Conservation (phyloP, 768 basidiomycete genomes). For the Hericium erinaceus region DNA sequence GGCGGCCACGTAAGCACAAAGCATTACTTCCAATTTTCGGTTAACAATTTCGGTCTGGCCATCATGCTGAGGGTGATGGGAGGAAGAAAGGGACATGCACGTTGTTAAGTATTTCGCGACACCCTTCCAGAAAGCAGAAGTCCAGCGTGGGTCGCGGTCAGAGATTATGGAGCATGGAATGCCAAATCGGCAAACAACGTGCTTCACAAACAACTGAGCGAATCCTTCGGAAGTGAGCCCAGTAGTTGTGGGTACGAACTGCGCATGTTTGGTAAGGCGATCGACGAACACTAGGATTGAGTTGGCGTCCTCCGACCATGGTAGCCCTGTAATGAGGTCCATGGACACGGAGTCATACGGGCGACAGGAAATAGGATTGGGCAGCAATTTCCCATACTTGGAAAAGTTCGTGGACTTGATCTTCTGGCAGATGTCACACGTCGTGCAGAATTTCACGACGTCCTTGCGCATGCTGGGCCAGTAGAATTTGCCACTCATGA, state of each 20-base stretch:
- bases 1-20: neutral
- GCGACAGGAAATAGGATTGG: too few species aligned
- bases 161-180: neutral
- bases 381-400: too few species aligned
- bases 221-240: constrained; percentile 1
- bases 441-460: too few species aligned
- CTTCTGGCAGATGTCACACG: too few species aligned
- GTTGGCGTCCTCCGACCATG: too few species aligned
- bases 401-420: too few species aligned
- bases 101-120: neutral
- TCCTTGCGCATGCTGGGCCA: neutral
- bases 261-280: constrained; percentile 22
- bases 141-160: constrained; percentile 1
- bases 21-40: constrained; percentile 2
- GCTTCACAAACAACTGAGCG: constrained; percentile 4
- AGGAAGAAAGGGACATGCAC: neutral
- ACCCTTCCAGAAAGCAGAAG: constrained; percentile 1
- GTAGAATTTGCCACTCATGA: neutral
- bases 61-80: neutral
- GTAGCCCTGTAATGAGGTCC: too few species aligned
- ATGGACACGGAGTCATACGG: too few species aligned
- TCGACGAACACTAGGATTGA: constrained; percentile 8
- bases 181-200: neutral
- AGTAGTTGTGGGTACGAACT: constrained; percentile 19
- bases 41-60: constrained; percentile 2